These are phyloP conservation scores for Debaryomyces singareniensis DNA, from an alignment of 1,139 yeast genomes.

Conservation along the genomic window DNA sequence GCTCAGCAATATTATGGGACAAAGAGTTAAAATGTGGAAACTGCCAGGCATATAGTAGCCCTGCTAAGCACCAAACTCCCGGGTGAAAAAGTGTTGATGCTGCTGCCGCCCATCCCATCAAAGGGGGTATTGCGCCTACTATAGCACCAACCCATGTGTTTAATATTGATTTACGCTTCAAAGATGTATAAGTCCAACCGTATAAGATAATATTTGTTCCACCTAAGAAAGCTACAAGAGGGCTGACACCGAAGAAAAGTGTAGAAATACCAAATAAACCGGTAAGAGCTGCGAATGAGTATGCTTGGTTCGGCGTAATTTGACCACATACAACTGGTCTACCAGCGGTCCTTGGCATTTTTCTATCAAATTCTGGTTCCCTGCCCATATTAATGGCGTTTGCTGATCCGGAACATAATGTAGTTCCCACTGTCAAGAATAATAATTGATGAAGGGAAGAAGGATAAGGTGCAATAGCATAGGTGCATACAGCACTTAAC, in stretches of 20 bases:
- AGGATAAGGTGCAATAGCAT: conserved; percentile 83
- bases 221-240: conserved; percentile 77
- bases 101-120: conserved; percentile 99
- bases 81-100: conserved; percentile 77
- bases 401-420: conserved; percentile 87
- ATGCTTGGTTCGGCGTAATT: conserved; percentile 72
- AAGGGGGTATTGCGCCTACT: conserved; percentile 97
- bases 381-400: conserved; percentile 96
- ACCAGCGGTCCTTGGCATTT: conserved; percentile 83
- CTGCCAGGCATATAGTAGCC: conserved; percentile 92
- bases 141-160: conserved; percentile 99
- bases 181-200: conserved; percentile 85
- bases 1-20: conserved; percentile 81
- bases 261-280: conserved; percentile 69
- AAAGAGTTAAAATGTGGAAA: conserved; percentile 96
- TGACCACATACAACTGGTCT: conserved; percentile 89
- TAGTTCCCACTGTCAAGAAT: conserved; percentile 77
- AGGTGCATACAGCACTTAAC: conserved; percentile 85
- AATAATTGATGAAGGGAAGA: conserved; percentile 64
- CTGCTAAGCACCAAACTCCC: conserved; percentile 94
- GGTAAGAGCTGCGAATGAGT: conserved; percentile 63
- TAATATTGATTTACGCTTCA: conserved; percentile 75
- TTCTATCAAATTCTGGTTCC: conserved; percentile 83
- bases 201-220: conserved; percentile 72
- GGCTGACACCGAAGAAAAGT: conserved; percentile 76